Base-by-base conservation (phyloP, 495 filamentous ascomycete genomes). In the Penicillium parvum region DNA sequence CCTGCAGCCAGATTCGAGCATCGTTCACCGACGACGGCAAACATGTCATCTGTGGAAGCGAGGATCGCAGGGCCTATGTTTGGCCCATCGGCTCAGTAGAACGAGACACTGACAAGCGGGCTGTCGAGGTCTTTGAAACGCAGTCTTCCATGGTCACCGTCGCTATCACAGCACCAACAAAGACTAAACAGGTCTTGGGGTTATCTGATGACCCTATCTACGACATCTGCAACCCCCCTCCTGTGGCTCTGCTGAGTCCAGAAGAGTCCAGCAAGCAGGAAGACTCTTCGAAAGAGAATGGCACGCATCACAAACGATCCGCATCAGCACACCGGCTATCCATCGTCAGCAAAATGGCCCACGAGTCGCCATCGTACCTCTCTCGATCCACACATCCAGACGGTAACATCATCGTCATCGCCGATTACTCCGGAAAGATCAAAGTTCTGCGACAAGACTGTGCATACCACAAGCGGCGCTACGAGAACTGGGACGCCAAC, bases 391-490 rank as follows among this genome's bases (percentile, higher is more conserved):
- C 68, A 12, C 94, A 99, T 58, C 74, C 72, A 4, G 85, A 84
- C 47, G 92, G 92, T 20, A 86, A 96, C 53, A 96, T 99, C 51
- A 83, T 99, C 42, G 79, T 97, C 42, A 90, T 90, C 0, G 88
- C 92, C 10, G 90, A 96, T 56, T 89, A 88, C 52, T 77, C 78
- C 6, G 92, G 92, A 38, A 76, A 78, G 28, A 94, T 99, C 63
- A 95, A 96, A 60, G 82, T 96, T 3, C 95, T 96, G 56, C 81
- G 92, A 5, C 90, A 96, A 62, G 90, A 96, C 64, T 97, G 91
- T 53, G 92, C 92, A 1, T 77, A 72, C 43, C 59, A 75, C 15
- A 83, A 82, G 53, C 75, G 80, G 16, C 70, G 70, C 4, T 70
- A 55, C 45, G 72, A 75, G 14, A 63, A 57, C 39, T 72, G 67